These are phyloP conservation scores for Quercus ilex DNA, from an alignment of 306 rosid genomes.

Conservation along the genomic window DNA sequence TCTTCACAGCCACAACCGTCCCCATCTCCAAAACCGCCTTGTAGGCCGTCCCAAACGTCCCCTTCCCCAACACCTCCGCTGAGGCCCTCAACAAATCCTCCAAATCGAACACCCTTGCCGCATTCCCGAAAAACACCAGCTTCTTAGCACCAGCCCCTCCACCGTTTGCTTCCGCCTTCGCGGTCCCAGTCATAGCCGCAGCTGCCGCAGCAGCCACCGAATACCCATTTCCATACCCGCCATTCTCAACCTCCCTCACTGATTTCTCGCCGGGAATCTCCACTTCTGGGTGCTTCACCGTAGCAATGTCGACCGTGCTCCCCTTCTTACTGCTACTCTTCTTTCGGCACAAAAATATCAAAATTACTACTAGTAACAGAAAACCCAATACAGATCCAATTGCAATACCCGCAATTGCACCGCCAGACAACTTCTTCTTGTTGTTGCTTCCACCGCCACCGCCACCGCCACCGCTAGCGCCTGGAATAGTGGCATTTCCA, in stretches of 20 bases:
- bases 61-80: slow-evolving; percentile 73
- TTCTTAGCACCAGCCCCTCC: slow-evolving; percentile 34
- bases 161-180: slow-evolving; percentile 20
- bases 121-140: slow-evolving; percentile 50
- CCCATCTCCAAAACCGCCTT: slow-evolving; percentile 64
- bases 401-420: slow-evolving; percentile 59
- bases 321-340: slow-evolving; percentile 38
- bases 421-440: slow-evolving; percentile 47
- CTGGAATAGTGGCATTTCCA: slow-evolving; percentile 20
- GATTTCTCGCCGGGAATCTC: slow-evolving; percentile 36
- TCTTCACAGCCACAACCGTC: slow-evolving; percentile 58
- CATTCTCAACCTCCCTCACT: slow-evolving; percentile 33
- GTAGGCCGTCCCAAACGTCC: slow-evolving; percentile 63
- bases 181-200: slow-evolving; percentile 20
- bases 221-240: slow-evolving; percentile 27
- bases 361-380: slow-evolving; percentile 37
- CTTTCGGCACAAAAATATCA: slow-evolving; percentile 43
- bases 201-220: slow-evolving; percentile 24
- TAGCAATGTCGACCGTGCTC: slow-evolving; percentile 34
- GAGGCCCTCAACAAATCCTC: slow-evolving; percentile 77
- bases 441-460: slow-evolving; percentile 6
- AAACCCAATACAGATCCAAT: slow-evolving; percentile 49
- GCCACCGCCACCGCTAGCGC: slow-evolving; percentile 3
- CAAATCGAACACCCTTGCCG: slow-evolving; percentile 47
- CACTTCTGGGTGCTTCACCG: slow-evolving; percentile 31